Base-by-base conservation (phyloP, 2,329 filamentous ascomycete genomes). In the Sarocladium brachiariae region DNA sequence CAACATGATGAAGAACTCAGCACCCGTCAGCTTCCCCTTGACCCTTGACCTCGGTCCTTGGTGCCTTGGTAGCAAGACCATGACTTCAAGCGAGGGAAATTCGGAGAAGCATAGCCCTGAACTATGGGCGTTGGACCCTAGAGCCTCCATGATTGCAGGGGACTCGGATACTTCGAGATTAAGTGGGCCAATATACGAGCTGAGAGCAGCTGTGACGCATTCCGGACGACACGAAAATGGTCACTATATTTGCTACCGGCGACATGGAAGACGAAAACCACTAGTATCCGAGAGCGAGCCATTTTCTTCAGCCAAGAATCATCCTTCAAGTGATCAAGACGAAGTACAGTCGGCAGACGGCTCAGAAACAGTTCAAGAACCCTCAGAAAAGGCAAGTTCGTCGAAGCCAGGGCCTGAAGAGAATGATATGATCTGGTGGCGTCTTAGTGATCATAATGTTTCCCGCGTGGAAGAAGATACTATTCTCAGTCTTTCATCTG, bases 151-250 rank as follows among this genome's bases (percentile, higher is more conserved):
- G 86, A 77, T 93, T 16, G 76, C 83, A 1, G 78, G 78, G 4
- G 72, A 74, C 41, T 58, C 66, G 34, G 61, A 62, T 2, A 68
- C 71, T 8, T 82, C 79, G 2, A 75, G 71, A 53, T 68, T 80
- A 8, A 70, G 70, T 0, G 80, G 81, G 2, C 75, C 74, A 24
- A 72, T 84, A 1, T 97, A 95, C 63, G 81, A 88, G 61, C 73
- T 97, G 14, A 81, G 86, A 50, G 89, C 91, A 25, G 87, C 92
- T 0, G 80, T 97, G 9, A 93, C 89, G 1, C 93, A 97, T 63
- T 88, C 87, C 54, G 93, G 93, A 3, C 78, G 87, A 27, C 93
- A 97, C 64, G 90, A 96, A 55, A 96, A 95, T 59, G 93, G 93
- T 0, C 93, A 99, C 68, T 97, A 99, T 59, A 83, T 96, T 34